A percentile compares a stretch with the other conserved stretches of the same genome.
phyloP scores from a whole-genome alignment of 352 stramenopile genomes.

The Phytophthora fragariaefolia region DNA sequence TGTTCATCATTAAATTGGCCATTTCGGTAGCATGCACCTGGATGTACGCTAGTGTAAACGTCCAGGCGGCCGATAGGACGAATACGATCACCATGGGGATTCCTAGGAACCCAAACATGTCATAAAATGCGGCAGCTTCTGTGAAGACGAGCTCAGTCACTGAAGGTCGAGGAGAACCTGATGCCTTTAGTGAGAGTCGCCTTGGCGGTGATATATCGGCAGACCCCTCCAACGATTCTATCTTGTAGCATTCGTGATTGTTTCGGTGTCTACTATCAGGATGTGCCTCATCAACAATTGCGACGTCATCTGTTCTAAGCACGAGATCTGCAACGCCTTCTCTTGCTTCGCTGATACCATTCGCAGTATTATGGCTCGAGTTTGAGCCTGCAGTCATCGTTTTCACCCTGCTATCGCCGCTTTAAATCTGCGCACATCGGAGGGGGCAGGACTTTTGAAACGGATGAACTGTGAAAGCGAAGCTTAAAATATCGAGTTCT shows the following conservation, averaged over 20 bases:
- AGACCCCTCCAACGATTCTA: neutral
- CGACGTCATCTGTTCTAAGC: neutral
- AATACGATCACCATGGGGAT: conserved; percentile 54
- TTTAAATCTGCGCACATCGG: neutral
- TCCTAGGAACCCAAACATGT: conserved; percentile 47
- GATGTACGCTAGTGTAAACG: conserved; percentile 43
- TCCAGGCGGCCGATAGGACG: conserved; percentile 40
- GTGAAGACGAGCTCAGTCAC: conserved; percentile 17
- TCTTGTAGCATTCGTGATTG: neutral
- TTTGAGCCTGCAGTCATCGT: neutral
- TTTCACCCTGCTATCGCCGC: neutral
- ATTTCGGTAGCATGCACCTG: conserved; percentile 47
- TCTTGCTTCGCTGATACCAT: neutral
- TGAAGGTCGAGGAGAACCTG: conserved; percentile 4
- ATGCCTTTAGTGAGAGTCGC: neutral
- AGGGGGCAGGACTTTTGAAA: neutral
- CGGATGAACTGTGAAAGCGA: neutral
- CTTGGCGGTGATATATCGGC: neutral
- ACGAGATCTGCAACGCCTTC: neutral
- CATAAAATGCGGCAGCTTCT: conserved; percentile 30
- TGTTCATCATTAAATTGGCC: conserved; percentile 52
- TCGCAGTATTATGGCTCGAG: neutral
- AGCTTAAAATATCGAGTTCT: too few species aligned
- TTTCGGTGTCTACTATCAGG: neutral
- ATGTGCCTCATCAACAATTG: neutral